Base-by-base conservation (phyloP, 805 yeast genomes). In the Metschnikowia reukaufii region DNA sequence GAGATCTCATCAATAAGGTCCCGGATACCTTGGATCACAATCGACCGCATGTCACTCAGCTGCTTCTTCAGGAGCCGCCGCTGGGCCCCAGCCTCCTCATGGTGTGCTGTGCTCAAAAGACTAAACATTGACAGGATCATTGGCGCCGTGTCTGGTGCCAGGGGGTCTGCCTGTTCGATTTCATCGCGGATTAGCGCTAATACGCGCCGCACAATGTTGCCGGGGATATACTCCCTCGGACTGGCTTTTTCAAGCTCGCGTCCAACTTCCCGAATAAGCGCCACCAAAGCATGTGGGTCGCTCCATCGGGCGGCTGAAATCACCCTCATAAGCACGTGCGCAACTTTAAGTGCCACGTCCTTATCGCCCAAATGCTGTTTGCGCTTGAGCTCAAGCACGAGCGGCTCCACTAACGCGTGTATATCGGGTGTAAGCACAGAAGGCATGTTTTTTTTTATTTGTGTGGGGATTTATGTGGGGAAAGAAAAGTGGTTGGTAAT, bases 1-100 rank as follows among this genome's bases (percentile, higher is more conserved):
- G 86, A 78, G 45, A 94, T 86, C 66, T 94, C 99, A 66, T 94
- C 98, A 46, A 91, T 82, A 48, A 94, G 76, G 57, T 89, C 97
- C 62, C 90, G 84, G 51, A 94, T 91, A 5, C 96, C 96, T 66
- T 92, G 96, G 49, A 91, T 90, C 25, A 89, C 84, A 27, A 87
- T 81, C 12, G 96, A 87, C 60, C 96, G 80, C 61, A 86, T 76
- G 63, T 90, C 97, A 50, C 77, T 74, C 51, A 64, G 69, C 51
- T 74, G 77, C 40, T 68, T 67, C 50, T 73, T 76, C 60, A 68
- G 67, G 20, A 66, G 72, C 25, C 49, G 43, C 21, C 56, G 59
- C 17, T 27, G 48, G n/a, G 18, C 23, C 29, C 7, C 16, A 32
- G 57, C 60, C 54, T 59, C 62, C 53, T 49, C 54, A 37, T 47